phyloP scores from a whole-genome alignment of 345 rosid genomes.

The Raphanus raphanistrum region DNA sequence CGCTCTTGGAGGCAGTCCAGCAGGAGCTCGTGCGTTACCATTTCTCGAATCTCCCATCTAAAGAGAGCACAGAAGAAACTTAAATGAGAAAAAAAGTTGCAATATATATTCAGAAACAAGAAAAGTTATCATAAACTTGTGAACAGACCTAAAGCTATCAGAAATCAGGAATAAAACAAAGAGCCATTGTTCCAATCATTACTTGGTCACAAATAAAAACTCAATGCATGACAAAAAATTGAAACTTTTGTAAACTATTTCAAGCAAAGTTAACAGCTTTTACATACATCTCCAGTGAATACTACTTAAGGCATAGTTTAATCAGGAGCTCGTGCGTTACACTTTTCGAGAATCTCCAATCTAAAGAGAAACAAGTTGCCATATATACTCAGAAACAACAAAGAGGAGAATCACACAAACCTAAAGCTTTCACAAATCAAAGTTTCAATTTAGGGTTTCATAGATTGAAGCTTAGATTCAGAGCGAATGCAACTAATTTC shows the following conservation, averaged over 20 bases:
- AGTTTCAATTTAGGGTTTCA: conserved; percentile 31
- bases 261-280: background rate
- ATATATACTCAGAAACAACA: too few relatives aligned
- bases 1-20: conserved; percentile 28
- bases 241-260: background rate
- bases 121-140: background rate
- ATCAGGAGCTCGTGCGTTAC: too few relatives aligned
- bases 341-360: too few relatives aligned
- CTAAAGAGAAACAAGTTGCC: too few relatives aligned
- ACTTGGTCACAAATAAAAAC: background rate
- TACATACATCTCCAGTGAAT: background rate
- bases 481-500: background rate
- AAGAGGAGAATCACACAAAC: background rate
- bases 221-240: background rate
- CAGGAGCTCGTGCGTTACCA: conserved; percentile 51
- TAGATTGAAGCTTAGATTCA: conserved; percentile 1
- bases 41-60: conserved; percentile 68
- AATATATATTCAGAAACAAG: background rate
- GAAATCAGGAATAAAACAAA: background rate
- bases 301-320: too few relatives aligned
- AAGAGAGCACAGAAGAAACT: conserved; percentile 13
- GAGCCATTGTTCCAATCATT: background rate
- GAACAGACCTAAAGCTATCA: background rate
- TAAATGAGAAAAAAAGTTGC: background rate
- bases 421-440: background rate